Percentiles rank a stretch among this genome's conserved stretches.
Evolutionary conservation across 2,329 filamentous ascomycete genomes (phyloP).

Genomic region (Cadophora malorum): DNA sequence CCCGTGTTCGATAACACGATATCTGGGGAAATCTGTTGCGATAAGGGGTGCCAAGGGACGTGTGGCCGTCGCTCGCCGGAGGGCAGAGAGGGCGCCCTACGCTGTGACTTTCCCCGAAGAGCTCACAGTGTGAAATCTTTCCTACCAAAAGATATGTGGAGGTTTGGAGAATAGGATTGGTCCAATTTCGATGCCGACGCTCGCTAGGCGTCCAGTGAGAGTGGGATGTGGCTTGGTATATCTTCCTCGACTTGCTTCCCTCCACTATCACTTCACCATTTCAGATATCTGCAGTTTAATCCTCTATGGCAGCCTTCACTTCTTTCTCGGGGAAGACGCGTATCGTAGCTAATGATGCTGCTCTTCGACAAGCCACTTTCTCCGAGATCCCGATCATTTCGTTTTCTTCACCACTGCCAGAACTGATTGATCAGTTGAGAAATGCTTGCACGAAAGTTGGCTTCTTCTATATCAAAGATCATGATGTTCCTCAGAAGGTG

Average conservation of each 20-base stretch:
- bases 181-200: not conserved
- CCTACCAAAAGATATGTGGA: constrained; percentile 14
- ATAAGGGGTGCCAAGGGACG: constrained; percentile 28
- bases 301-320: constrained; percentile 13
- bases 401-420: not conserved
- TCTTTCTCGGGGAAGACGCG: not conserved
- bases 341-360: constrained; percentile 13
- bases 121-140: not conserved
- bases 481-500: constrained; percentile 20
- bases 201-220: constrained; percentile 22
- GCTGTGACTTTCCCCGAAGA: constrained; percentile 10
- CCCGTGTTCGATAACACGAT: constrained; percentile 27
- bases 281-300: not conserved
- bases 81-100: constrained; percentile 22
- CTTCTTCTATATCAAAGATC: constrained; percentile 32
- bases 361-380: constrained; percentile 11
- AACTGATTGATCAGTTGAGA: constrained; percentile 6
- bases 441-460: constrained; percentile 9
- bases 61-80: constrained; percentile 34
- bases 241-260: constrained; percentile 2
- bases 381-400: constrained; percentile 20
- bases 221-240: constrained; percentile 9
- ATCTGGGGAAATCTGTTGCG: constrained; percentile 27
- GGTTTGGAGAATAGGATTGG: not conserved
- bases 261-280: not conserved